Percentiles rank a stretch among this genome's conserved stretches.
phyloP scores from a whole-genome alignment of 495 filamentous ascomycete genomes.

The Hypoxylon lenormandii region DNA sequence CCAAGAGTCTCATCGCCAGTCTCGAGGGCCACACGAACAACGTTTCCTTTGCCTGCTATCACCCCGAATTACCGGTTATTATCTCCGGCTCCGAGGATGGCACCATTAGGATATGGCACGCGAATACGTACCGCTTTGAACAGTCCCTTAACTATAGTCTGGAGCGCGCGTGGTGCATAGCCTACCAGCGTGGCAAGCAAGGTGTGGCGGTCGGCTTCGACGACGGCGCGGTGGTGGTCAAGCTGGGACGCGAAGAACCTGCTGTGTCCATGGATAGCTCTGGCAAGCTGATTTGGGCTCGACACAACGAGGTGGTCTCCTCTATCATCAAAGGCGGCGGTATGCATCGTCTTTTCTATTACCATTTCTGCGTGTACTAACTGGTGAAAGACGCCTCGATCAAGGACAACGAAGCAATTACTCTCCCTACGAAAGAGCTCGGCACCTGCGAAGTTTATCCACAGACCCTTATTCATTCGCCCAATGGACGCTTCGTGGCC shows the following conservation, averaged over 20 bases:
- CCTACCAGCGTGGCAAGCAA: slow-evolving; percentile 92
- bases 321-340: slow-evolving; percentile 91
- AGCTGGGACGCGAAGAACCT: slow-evolving; percentile 96
- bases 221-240: slow-evolving; percentile 96
- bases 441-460: slow-evolving; percentile 97
- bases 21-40: slow-evolving; percentile 98
- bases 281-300: slow-evolving; percentile 95
- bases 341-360: slow-evolving; percentile 48
- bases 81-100: slow-evolving; percentile 98
- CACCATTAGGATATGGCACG: slow-evolving; percentile 98
- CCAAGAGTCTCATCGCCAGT: slow-evolving; percentile 94
- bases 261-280: slow-evolving; percentile 96
- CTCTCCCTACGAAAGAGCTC: slow-evolving; percentile 89
- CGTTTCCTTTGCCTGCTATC: slow-evolving; percentile 98
- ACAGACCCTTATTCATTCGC: slow-evolving; percentile 91
- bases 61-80: slow-evolving; percentile 95
- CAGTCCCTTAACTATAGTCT: slow-evolving; percentile 95
- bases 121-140: slow-evolving; percentile 85
- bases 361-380: slow-evolving; percentile 13
- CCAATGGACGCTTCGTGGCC: slow-evolving; percentile 96
- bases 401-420: slow-evolving; percentile 89
- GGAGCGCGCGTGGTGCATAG: slow-evolving; percentile 96
- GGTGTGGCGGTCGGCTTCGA: slow-evolving; percentile 96
- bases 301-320: slow-evolving; percentile 92
- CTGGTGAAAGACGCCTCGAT: slow-evolving; percentile 70